Base-by-base conservation (phyloP, 768 basidiomycete species). In the Kwoniella europaea region DNA sequence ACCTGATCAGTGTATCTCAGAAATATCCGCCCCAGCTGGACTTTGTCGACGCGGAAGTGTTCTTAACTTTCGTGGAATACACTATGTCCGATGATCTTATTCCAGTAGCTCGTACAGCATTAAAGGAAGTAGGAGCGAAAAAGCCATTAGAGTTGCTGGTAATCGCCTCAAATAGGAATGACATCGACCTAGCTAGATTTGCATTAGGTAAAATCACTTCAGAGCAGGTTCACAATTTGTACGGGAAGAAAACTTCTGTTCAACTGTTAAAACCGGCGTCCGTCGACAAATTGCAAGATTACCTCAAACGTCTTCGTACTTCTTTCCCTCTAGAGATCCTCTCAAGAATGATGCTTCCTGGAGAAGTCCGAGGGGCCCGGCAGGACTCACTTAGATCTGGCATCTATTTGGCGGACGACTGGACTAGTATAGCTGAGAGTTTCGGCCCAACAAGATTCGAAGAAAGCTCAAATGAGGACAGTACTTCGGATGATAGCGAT, bases 111-210 rank as follows among this genome's bases (percentile, higher is more conserved):
- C 10, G 54, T 18, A 4, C 54, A 55, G 15, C 54, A 55, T 12
- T 55, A 1, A n/a, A 55, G 20, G 54, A 55, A 22, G 54, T n/a
- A 12, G 54, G 54, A n/a, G 43, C 44, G 3, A 5, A 46, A 16
- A 10, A 63, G 12, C 62, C 62, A 7, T 63, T 63, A 12, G 62
- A 52, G n/a, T n/a, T 63, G 29, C 29, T 63, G 24, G 62, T 27
- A 15, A 13, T 63, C 20, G 62, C 62, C 7, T 63, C 62, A 16
- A 15, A 63, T 50, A 22, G 44, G 27, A 20, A 63, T 10, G 44
- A 63, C 46, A 29, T 63, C 22, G 29, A 44, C 13, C 16, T 63
- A 13, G 62, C 62, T 13, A 63, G 29, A 29, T 22, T 27, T 4
- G 62, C 62, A 10, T 52, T 63, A 20, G 62, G 44, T 7, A 46